Percentiles rank a stretch among this genome's conserved stretches.
Conservation (phyloP, 257 asterid genomes). For the Sherardia arvensis region DNA sequence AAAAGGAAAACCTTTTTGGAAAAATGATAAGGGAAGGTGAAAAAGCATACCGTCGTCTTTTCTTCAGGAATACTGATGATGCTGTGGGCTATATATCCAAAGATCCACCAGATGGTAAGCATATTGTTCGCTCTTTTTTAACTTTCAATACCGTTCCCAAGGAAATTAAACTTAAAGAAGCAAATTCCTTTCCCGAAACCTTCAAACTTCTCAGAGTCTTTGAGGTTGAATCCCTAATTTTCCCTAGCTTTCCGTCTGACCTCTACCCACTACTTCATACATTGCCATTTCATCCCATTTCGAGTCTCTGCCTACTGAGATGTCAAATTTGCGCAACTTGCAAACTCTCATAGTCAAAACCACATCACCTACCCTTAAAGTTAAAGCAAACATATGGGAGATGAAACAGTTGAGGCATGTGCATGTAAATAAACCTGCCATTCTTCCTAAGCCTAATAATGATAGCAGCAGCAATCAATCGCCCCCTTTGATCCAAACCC, state of each 20-base stretch:
- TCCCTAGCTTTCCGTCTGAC: neutral
- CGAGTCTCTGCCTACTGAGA: neutral
- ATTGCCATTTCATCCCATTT: constrained; percentile 15
- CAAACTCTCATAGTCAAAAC: constrained; percentile 19
- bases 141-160: neutral
- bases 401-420: constrained; percentile 33
- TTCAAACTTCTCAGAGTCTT: constrained; percentile 3
- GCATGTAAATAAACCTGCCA: constrained; percentile 23
- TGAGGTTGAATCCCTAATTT: neutral
- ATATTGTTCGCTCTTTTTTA: constrained; percentile 9
- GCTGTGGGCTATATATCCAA: neutral
- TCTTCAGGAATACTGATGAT: neutral
- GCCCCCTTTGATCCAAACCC: constrained; percentile 5
- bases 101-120: constrained; percentile 6
- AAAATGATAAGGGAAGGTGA: neutral
- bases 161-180: neutral
- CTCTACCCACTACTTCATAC: neutral
- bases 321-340: constrained; percentile 13
- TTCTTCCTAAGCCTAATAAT: neutral
- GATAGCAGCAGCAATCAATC: neutral
- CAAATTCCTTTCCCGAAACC: neutral
- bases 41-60: constrained; percentile 12
- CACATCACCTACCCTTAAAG: neutral
- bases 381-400: constrained; percentile 28
- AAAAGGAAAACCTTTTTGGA: constrained; percentile 6